Base-by-base conservation (phyloP, 805 yeast genomes). In the Candida arabinofermentans region DNA sequence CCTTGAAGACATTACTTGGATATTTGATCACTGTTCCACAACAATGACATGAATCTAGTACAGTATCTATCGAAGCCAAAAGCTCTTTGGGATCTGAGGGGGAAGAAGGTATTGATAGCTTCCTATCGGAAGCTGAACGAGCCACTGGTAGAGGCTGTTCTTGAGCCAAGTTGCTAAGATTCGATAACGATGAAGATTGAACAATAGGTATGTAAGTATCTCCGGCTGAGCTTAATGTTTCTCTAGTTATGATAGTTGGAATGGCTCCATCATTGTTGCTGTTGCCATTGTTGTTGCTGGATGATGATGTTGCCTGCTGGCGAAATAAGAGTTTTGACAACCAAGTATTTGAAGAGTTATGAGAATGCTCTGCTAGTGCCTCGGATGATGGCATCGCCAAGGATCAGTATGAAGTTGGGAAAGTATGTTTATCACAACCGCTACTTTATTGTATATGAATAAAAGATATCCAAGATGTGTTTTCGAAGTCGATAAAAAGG, bases 21-120 rank as follows among this genome's bases (percentile, higher is more conserved):
- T 69, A 61, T 39, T 64, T 67, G 24, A 74, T 50, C 13, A 64
- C 42, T 0, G 74, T 66, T 1, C 74, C 75, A 57, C 81, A 75
- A 46, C 80, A 74, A 5, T 62, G 60, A 47, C 81, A 75, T 3
- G 57, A 37, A 27, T 52, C 60, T 10, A 59, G n/a, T 8, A 39
- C 16, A 13, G 12, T 13, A 5, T 37, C 40, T 6, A 22, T 21
- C 4, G 12, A n/a, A 16, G 9, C 16, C 29, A 13, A 16, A n/a
- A 13, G 29, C 29, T 24, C 8, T 34, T 14, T 16, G 5, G 13
- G 7, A 13, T 29, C 23, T 5, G 13, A 13, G 3, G 19, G 16
- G 3, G 27, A 21, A n/a, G 27, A 19, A n/a, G 23, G 16, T 7
- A 16, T 14, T 3, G 39, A 36, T 6, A n/a, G 10, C 4, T 26